phyloP scores from a whole-genome alignment of 2,329 filamentous ascomycete genomes.

The Aspergillus quadricinctus region DNA sequence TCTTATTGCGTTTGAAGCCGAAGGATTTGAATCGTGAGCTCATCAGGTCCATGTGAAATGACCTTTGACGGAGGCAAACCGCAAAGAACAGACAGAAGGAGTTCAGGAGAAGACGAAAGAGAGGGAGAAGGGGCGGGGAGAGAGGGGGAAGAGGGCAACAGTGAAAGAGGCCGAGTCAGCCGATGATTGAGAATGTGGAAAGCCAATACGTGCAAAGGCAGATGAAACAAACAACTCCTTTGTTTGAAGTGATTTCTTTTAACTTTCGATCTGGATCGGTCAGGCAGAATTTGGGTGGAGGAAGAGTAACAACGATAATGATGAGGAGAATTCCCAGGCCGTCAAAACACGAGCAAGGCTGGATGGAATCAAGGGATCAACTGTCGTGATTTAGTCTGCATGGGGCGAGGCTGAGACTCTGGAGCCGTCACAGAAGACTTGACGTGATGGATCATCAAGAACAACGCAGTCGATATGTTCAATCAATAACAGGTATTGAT shows the following conservation, averaged over 20 bases:
- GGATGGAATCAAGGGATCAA: slow-evolving; percentile 4
- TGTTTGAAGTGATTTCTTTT: neutral
- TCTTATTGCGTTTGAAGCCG: slow-evolving; percentile 50
- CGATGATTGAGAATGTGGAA: slow-evolving; percentile 11
- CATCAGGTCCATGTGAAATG: slow-evolving; percentile 45
- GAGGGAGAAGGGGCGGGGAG: slow-evolving; percentile 12
- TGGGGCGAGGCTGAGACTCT: slow-evolving; percentile 7
- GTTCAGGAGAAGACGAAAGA: slow-evolving; percentile 7
- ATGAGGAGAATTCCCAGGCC: neutral
- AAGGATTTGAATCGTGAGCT: slow-evolving; percentile 49
- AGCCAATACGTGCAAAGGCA: slow-evolving; percentile 7
- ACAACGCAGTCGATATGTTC: neutral
- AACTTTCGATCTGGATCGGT: neutral
- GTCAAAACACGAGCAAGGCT: slow-evolving; percentile 5
- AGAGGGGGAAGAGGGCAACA: slow-evolving; percentile 9
- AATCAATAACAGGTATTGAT: neutral
- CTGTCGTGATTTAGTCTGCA: slow-evolving; percentile 3
- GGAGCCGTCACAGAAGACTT: neutral
- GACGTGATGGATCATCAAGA: neutral
- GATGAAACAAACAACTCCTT: neutral
- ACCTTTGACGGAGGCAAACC: slow-evolving; percentile 17
- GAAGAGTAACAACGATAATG: slow-evolving; percentile 4
- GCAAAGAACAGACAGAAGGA: slow-evolving; percentile 8
- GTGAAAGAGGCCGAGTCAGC: slow-evolving; percentile 9
- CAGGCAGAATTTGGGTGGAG: slow-evolving; percentile 6